phyloP scores from a whole-genome alignment of 169 alveolate genomes.

The Eimeria brunetti region DNA sequence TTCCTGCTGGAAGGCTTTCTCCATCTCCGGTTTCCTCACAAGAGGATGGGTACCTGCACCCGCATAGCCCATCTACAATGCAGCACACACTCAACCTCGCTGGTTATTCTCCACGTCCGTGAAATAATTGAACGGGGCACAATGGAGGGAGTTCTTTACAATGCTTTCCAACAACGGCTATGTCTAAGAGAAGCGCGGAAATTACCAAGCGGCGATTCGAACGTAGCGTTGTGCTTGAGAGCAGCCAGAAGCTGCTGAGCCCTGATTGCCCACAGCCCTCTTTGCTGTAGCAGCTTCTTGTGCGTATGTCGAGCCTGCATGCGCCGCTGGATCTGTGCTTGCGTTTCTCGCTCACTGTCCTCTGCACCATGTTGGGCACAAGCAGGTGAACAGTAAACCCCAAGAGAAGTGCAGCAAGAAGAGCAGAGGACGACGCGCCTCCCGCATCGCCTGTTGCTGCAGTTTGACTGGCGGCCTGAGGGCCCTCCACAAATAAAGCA shows the following conservation, averaged over 20 bases:
- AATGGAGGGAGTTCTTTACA: neutral
- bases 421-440: conserved; percentile 72
- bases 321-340: conserved; percentile 49
- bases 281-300: conserved; percentile 22
- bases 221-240: conserved; percentile 28
- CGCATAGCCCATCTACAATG: conserved; percentile 1
- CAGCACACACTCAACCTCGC: neutral
- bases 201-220: neutral
- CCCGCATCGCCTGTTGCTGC: conserved; percentile 75
- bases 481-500: conserved; percentile 66
- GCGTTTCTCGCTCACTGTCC: conserved; percentile 12
- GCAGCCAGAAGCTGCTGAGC: conserved; percentile 73
- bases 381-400: conserved; percentile 71
- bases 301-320: conserved; percentile 43
- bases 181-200: neutral
- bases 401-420: conserved; percentile 47
- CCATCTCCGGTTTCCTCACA: neutral
- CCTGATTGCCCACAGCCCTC: conserved; percentile 47
- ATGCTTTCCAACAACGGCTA: neutral
- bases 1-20: neutral
- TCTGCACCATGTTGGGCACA: conserved; percentile 23
- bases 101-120: neutral
- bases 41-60: neutral
- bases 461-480: conserved; percentile 62
- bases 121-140: neutral